These are phyloP conservation scores for Wickerhamomyces hampshirensis DNA, from an alignment of 805 yeast genomes.

Conservation along the genomic window DNA sequence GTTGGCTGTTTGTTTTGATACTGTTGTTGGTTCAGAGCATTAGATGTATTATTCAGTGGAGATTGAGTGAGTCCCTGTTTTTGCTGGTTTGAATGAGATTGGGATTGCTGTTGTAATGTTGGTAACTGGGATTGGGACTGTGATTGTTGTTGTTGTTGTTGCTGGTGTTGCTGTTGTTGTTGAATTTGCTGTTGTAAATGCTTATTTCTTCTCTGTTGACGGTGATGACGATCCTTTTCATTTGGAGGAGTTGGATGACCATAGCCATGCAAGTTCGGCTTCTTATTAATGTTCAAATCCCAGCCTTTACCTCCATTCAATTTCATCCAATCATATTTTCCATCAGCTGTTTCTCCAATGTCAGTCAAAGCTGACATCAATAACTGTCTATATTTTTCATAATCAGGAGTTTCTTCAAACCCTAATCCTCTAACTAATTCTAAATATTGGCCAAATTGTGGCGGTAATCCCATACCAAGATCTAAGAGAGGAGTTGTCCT, in stretches of 20 bases:
- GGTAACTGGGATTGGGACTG: conserved; percentile 18
- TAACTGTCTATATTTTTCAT: conserved; percentile 75
- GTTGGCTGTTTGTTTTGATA: conserved; percentile 27
- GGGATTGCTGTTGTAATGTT: no score
- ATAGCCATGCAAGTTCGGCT: conserved; percentile 92
- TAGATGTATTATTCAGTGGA: conserved; percentile 16
- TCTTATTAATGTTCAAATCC: conserved; percentile 85
- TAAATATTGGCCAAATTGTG: conserved; percentile 89
- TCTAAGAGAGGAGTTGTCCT: conserved; percentile 84
- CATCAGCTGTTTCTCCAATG: conserved; percentile 70
- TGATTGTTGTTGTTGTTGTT: conserved; percentile 14
- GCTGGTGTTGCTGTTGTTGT: conserved; percentile 17
- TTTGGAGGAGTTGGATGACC: conserved; percentile 82
- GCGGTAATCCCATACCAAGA: conserved; percentile 67
- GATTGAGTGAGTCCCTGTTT: conserved; percentile 11
- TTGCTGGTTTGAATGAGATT: conserved; percentile 13
- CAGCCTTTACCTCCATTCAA: conserved; percentile 93
- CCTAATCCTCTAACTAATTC: conserved; percentile 82
- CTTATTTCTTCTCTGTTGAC: conserved; percentile 26
- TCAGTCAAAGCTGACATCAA: conserved; percentile 75
- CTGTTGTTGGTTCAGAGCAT: conserved; percentile 25
- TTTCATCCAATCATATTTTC: conserved; percentile 97
- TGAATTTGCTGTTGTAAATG: conserved; percentile 25
- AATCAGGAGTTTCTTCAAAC: conserved; percentile 93
- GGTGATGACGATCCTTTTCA: conserved; percentile 24